phyloP scores from a whole-genome alignment of 2,329 filamentous ascomycete species.

The Scedosporium minutisporum region DNA sequence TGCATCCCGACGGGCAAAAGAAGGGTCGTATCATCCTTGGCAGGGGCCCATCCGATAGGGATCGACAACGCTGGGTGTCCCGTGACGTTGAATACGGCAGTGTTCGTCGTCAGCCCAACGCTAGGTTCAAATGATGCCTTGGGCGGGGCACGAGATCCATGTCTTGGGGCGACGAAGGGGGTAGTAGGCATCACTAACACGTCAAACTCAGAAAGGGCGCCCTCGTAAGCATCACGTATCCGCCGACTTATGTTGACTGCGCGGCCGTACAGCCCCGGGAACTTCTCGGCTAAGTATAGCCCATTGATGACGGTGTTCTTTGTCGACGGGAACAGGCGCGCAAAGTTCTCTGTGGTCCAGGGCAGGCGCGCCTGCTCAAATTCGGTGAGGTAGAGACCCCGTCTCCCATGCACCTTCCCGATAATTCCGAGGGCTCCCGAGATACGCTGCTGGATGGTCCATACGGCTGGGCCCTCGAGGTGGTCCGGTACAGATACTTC shows the following conservation, averaged over 20 bases:
- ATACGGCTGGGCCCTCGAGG: slow-evolving; percentile 36
- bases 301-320: slow-evolving; percentile 47
- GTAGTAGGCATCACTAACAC: slow-evolving; percentile 39
- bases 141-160: slow-evolving; percentile 27
- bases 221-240: slow-evolving; percentile 36
- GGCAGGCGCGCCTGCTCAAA: slow-evolving; percentile 38
- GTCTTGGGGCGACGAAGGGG: slow-evolving; percentile 34
- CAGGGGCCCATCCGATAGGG: slow-evolving; percentile 36
- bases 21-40: slow-evolving; percentile 25
- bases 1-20: slow-evolving; percentile 44
- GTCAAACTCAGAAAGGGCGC: slow-evolving; percentile 28
- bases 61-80: slow-evolving; percentile 46
- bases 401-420: slow-evolving; percentile 32
- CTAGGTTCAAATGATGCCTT: slow-evolving; percentile 37
- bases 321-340: slow-evolving; percentile 40
- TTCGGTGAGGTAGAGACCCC: slow-evolving; percentile 39
- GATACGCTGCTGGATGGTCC: slow-evolving; percentile 38
- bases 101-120: slow-evolving; percentile 46
- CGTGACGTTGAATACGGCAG: slow-evolving; percentile 45
- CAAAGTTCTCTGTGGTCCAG: slow-evolving; percentile 36
- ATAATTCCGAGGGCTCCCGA: slow-evolving; percentile 32
- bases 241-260: slow-evolving; percentile 36
- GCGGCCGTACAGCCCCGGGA: slow-evolving; percentile 37
- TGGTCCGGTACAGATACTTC: slow-evolving; percentile 42
- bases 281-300: slow-evolving; percentile 31